Evolutionary conservation across 163 green algal species (phyloP).

Genomic region (Coccomyxa subellipsoidea): DNA sequence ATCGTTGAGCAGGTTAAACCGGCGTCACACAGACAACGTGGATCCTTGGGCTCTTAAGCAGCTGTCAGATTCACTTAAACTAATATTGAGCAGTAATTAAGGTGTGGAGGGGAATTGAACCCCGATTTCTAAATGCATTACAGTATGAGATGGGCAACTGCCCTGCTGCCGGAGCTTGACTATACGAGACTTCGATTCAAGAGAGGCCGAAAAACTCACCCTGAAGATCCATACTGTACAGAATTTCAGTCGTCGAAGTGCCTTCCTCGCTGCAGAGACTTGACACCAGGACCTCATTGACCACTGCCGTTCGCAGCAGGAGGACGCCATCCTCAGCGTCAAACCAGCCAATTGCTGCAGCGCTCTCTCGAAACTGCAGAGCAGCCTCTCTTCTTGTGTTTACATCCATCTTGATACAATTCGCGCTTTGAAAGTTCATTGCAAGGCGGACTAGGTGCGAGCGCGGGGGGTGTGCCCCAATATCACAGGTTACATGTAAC

Average conservation of each 20-base stretch:
- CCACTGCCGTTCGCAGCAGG: background rate
- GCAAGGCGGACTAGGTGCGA: too few species aligned
- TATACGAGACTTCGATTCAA: background rate
- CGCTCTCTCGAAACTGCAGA: background rate
- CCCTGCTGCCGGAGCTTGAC: too few species aligned
- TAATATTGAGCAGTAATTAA: too few species aligned
- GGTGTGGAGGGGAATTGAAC: too few species aligned
- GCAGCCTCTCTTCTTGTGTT: background rate
- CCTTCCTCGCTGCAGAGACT: background rate
- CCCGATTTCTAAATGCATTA: too few species aligned
- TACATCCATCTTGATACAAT: background rate
- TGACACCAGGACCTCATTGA: background rate
- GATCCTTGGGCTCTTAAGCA: too few species aligned
- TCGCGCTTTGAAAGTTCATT: too few species aligned
- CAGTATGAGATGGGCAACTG: background rate
- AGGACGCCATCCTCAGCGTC: background rate
- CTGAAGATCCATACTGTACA: background rate
- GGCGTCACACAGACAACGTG: too few species aligned
- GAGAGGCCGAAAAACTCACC: background rate
- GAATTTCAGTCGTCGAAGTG: background rate
- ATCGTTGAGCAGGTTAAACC: background rate
- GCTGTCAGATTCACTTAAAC: too few species aligned
- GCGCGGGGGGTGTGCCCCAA: too few species aligned
- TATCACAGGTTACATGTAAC: too few species aligned
- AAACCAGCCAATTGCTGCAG: background rate